A percentile compares a stretch with the other conserved stretches of the same genome.
Conservation (phyloP, 108 stramenopile species). For the Pseudonitzschia multistriata region DNA sequence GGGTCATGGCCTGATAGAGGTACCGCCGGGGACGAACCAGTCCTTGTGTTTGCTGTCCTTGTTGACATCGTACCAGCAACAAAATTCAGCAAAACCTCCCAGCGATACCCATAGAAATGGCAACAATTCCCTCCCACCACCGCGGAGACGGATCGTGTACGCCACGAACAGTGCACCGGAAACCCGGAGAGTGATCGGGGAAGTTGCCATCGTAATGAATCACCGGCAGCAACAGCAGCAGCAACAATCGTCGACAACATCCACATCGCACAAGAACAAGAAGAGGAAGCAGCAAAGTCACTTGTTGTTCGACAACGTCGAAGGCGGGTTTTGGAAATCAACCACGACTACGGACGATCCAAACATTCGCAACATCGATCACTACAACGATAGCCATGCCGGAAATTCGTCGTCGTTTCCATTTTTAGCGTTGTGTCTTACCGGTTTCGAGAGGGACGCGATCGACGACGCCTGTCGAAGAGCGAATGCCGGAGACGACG, state of each 20-base stretch:
- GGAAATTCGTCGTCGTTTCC: not conserved
- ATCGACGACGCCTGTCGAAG: conserved; percentile 73
- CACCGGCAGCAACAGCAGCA: conserved; percentile 45
- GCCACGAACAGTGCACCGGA: conserved; percentile 70
- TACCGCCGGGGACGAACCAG: conserved; percentile 72
- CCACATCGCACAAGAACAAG: not conserved
- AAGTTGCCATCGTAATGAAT: conserved; percentile 75
- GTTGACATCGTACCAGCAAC: conserved; percentile 90
- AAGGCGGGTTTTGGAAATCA: conserved; percentile 11
- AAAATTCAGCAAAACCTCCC: conserved; percentile 32
- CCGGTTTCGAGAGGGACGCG: not conserved
- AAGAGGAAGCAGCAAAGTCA: not conserved
- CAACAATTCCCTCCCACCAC: conserved; percentile 91
- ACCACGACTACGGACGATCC: not conserved
- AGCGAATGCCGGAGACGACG: conserved; percentile 30
- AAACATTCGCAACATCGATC: not conserved
- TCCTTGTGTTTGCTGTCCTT: conserved; percentile 78
- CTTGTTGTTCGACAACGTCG: conserved; percentile 11
- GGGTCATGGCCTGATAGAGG: conserved; percentile 88
- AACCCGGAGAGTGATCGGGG: conserved; percentile 91
- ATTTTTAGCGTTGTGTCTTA: conserved; percentile 1
- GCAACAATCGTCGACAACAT: not conserved
- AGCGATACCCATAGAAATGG: conserved; percentile 56
- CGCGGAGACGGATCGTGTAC: not conserved
- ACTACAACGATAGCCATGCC: not conserved